These are phyloP conservation scores for Rutstroemia sydowiana DNA, from an alignment of 2,329 filamentous ascomycete species.

Conservation along the genomic window DNA sequence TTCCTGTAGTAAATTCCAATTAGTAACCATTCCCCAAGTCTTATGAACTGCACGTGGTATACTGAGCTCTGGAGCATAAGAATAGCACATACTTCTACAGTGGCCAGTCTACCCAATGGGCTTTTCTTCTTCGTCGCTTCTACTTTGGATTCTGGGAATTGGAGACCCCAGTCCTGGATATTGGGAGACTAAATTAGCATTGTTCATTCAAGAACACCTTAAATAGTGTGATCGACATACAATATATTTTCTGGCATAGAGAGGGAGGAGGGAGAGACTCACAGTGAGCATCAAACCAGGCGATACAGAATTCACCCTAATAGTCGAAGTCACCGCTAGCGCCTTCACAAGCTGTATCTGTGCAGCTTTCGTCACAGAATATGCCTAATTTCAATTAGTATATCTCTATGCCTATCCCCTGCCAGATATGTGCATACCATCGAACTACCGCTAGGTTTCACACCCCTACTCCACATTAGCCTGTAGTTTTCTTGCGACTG, in stretches of 20 bases:
- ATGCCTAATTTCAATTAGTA: conserved; percentile 44
- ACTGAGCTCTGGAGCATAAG: not conserved
- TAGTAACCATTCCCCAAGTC: too few species aligned
- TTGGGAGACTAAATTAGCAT: not conserved
- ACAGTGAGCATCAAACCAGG: conserved; percentile 3
- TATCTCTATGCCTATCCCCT: too few species aligned
- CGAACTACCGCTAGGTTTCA: conserved; percentile 55
- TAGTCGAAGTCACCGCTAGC: conserved; percentile 45
- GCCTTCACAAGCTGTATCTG: conserved; percentile 52
- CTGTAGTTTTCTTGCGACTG: not conserved
- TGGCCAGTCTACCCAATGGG: conserved; percentile 18
- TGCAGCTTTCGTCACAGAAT: conserved; percentile 71
- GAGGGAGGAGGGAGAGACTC: not conserved
- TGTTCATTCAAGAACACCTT: too few species aligned
- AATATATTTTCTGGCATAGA: fast-evolving
- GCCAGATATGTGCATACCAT: conserved; percentile 34
- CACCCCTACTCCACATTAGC: conserved; percentile 17
- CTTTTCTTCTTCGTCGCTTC: conserved; percentile 17
- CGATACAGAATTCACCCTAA: conserved; percentile 51
- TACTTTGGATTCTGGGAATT: conserved; percentile 18
- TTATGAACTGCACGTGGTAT: too few species aligned
- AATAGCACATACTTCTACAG: conserved; percentile 16
- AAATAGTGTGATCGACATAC: not conserved
- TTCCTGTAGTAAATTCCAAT: conserved; percentile 31
- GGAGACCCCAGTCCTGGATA: conserved; percentile 21